phyloP scores from a whole-genome alignment of 345 rosid species.

The Mercurialis annua region DNA sequence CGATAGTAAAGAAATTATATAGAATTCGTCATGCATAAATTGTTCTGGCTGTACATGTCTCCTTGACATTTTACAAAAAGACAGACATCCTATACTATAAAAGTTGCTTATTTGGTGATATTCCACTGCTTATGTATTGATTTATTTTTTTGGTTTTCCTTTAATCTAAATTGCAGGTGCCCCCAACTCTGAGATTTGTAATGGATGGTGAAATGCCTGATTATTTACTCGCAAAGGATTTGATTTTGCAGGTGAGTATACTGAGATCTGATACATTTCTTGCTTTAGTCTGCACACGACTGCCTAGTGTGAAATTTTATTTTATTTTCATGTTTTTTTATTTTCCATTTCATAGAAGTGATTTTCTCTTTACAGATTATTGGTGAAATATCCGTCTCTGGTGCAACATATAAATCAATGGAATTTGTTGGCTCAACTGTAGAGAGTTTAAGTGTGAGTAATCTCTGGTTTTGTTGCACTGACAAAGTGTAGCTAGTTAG shows the following conservation, averaged over 20 bases:
- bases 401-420: constrained; percentile 97
- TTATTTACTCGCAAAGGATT: constrained; percentile 89
- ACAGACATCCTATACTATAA: no score
- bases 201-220: constrained; percentile 98
- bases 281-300: no score
- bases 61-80: no score
- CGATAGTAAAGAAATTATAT: no score
- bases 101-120: no score
- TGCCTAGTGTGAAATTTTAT: neutral
- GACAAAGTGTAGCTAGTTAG: neutral
- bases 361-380: constrained; percentile 51
- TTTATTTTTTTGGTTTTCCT: neutral
- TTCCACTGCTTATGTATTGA: neutral
- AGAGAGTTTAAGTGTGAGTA: constrained; percentile 75
- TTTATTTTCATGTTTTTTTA: neutral
- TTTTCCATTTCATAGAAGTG: neutral
- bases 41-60: no score
- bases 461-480: neutral
- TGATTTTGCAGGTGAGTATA: constrained; percentile 84
- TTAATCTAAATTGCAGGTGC: constrained; percentile 55
- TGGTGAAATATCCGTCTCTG: constrained; percentile 96
- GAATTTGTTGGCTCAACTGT: constrained; percentile 90
- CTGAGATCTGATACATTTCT: constrained; percentile 6
- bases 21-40: no score
- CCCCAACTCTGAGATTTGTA: constrained; percentile 87